Conservation (phyloP, 176 grass and related monocot genomes). For the Lolium perenne region DNA sequence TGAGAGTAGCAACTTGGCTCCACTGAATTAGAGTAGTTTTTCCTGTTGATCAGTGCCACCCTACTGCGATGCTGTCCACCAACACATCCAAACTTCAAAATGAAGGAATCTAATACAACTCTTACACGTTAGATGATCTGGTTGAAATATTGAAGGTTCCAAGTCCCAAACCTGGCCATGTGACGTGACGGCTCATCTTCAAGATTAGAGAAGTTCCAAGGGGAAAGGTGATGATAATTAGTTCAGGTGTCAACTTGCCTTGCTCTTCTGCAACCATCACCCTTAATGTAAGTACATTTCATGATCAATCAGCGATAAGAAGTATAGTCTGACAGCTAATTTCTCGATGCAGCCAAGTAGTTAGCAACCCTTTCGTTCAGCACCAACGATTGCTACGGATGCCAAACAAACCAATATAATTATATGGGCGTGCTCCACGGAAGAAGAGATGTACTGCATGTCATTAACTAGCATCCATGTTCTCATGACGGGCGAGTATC, state of each 20-base stretch:
- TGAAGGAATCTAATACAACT: neutral
- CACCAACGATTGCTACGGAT: neutral
- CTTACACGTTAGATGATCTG: neutral
- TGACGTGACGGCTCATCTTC: neutral
- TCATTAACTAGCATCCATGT: conserved; percentile 12
- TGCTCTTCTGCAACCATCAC: neutral
- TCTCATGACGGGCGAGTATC: neutral
- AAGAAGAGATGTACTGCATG: neutral
- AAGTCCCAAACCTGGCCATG: neutral
- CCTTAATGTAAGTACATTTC: neutral
- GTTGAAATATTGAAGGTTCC: neutral
- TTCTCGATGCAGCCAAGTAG: conserved; percentile 7
- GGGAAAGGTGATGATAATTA: neutral
- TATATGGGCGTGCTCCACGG: neutral
- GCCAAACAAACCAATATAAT: neutral
- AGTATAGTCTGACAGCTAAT: conserved; percentile 28
- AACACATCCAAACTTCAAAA: neutral
- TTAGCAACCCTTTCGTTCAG: neutral
- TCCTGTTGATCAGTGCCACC: neutral
- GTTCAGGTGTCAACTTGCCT: conserved; percentile 45
- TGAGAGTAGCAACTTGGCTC: neutral
- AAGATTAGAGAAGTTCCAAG: neutral
- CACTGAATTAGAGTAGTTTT: neutral
- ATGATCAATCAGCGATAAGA: neutral
- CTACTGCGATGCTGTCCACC: neutral